Conservation (phyloP, 345 rosid genomes). For the Eucalyptus fibrosa region DNA sequence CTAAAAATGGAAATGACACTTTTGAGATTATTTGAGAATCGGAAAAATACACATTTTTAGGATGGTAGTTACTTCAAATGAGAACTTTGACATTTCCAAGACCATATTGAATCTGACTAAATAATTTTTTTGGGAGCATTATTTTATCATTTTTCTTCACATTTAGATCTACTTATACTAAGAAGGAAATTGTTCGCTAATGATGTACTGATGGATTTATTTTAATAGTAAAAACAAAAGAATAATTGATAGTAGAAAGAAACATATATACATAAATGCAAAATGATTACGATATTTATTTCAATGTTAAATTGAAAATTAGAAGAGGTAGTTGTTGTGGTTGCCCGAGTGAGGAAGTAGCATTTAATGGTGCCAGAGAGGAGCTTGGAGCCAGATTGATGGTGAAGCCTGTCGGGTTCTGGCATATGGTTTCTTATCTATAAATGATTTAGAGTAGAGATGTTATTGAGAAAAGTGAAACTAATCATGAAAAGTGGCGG, state of each 20-base stretch:
- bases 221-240: not conserved
- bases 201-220: not conserved
- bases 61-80: not conserved
- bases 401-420: not conserved
- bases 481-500: not conserved
- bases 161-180: not conserved
- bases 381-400: slow-evolving; percentile 48
- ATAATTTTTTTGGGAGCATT: not conserved
- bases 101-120: not conserved
- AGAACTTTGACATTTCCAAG: not conserved
- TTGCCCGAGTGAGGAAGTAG: not conserved
- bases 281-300: not conserved
- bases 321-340: not conserved
- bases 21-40: no score
- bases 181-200: not conserved
- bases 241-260: not conserved
- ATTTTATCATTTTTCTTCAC: not conserved
- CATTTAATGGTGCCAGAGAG: slow-evolving; percentile 15
- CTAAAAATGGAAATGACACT: not conserved
- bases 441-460: not conserved
- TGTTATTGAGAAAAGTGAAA: not conserved
- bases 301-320: not conserved
- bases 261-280: not conserved
- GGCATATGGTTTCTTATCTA: no score
- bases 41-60: not conserved